phyloP scores from a whole-genome alignment of 140 eudicot genomes.

The Ambrosia hybrid region DNA sequence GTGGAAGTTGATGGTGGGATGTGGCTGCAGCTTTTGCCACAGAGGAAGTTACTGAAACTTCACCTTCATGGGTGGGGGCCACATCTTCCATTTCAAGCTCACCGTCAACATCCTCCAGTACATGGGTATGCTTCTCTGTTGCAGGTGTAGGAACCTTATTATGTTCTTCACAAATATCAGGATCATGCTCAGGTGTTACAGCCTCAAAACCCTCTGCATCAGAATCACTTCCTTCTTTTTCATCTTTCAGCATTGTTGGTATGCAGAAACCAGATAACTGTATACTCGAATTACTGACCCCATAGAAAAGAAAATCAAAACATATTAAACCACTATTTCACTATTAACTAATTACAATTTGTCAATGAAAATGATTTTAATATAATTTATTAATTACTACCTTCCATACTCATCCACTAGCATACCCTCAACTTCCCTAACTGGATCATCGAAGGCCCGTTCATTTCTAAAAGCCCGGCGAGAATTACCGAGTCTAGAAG shows the following conservation, averaged over 20 bases:
- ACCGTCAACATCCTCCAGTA: constrained; percentile 94
- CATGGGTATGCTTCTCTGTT: constrained; percentile 65
- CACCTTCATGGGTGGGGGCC: constrained; percentile 64
- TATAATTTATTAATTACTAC: constrained; percentile 25
- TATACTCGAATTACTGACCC: too few relatives aligned
- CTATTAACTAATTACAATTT: background rate
- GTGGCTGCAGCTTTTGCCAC: constrained; percentile 19
- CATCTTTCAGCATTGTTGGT: too few relatives aligned
- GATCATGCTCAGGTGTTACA: constrained; percentile 79
- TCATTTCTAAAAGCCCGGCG: constrained; percentile 75
- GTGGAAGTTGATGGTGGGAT: constrained; percentile 12
- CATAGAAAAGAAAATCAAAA: constrained; percentile 6
- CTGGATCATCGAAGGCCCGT: constrained; percentile 88
- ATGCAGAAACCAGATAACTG: too few relatives aligned
- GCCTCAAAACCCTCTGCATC: constrained; percentile 92
- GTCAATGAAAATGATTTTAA: background rate
- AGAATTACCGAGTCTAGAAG: constrained; percentile 52
- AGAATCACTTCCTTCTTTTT: constrained; percentile 21
- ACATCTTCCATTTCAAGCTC: constrained; percentile 99
- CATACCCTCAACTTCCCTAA: constrained; percentile 89
- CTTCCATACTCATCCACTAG: constrained; percentile 93
- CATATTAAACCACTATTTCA: background rate
- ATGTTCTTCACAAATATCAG: constrained; percentile 42
- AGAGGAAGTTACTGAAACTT: constrained; percentile 21
- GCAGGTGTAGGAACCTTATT: constrained; percentile 38